Base-by-base conservation (phyloP, 1,284 basidiomycete genomes). In the Naganishia sp. region DNA sequence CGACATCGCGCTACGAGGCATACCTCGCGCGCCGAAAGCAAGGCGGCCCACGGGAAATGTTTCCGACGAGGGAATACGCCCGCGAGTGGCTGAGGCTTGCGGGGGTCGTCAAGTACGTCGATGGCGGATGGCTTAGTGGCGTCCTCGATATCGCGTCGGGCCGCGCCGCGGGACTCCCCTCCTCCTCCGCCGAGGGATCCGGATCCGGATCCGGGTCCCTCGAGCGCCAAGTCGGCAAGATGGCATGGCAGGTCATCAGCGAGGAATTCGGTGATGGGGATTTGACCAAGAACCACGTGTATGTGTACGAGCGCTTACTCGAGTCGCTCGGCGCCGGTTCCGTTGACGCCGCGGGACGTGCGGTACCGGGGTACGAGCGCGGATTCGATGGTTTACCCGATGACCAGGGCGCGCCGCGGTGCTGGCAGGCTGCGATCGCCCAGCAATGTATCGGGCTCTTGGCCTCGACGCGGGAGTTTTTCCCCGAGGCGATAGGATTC, bases 221-320 rank as follows among this genome's bases (percentile, higher is more conserved):
- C 18, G 70, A 72, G 56, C 60, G 74, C 23, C 42, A 51, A 46
- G 69, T 71, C 21, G 72, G 69, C 18, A 72, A 72, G 53, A 69
- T 73, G 50, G 72, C 74, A 13, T 77, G 75, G 75, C 76, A 77
- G 55, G 75, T 77, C 18, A 73, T 77, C n/a, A 70, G 69, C 18
- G 76, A 77, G 58, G 76, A 77, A 63, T 75, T 76, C 53, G 76
- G 76, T 0, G 76, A 77, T 68, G 76, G 76, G 9, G 75, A 75
- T 68, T 39, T 76, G 25, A 61, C 66, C 42, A 75, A 76, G 66
- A 74, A 74, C 51, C 76, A 77, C 65, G 70, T 75, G 21, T 71
- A 69, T 46, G 67, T 77, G 7, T 75, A 73, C 54, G 64, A 75
- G 18, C 51, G 67, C 31, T 65, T 75, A 7, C 52, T 75, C 32